These are phyloP conservation scores for Ambrosiella xylebori DNA, from an alignment of 2,329 filamentous ascomycete species.

Conservation along the genomic window DNA sequence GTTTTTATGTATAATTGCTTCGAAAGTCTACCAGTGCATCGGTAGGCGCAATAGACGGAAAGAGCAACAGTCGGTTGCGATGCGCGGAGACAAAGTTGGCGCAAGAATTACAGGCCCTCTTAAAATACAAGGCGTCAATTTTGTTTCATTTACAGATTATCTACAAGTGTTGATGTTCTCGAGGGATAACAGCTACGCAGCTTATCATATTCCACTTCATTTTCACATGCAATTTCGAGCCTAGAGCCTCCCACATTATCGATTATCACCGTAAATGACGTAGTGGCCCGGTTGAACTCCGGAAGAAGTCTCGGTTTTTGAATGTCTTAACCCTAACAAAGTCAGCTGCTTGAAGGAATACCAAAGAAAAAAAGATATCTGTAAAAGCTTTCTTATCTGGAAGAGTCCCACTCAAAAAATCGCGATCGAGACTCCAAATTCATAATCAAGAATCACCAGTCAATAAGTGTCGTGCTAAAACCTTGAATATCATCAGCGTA, in stretches of 20 bases:
- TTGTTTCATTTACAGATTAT: too few species aligned
- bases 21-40: background rate
- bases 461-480: conserved; percentile 11
- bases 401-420: background rate
- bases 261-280: background rate
- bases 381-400: background rate
- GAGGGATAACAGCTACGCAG: too few species aligned
- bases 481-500: conserved; percentile 2
- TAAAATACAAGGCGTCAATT: background rate
- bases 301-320: background rate
- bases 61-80: background rate
- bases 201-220: too few species aligned
- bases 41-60: background rate
- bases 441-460: background rate
- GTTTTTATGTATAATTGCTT: background rate
- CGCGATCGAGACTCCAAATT: background rate
- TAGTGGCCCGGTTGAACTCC: background rate
- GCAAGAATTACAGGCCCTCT: background rate
- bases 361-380: background rate
- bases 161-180: too few species aligned
- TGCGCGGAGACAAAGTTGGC: background rate
- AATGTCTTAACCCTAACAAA: background rate
- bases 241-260: background rate
- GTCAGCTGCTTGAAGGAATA: background rate
- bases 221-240: too few species aligned